Conservation (phyloP, 148 eudicot genomes). For the Heliamphora exappendiculata region DNA sequence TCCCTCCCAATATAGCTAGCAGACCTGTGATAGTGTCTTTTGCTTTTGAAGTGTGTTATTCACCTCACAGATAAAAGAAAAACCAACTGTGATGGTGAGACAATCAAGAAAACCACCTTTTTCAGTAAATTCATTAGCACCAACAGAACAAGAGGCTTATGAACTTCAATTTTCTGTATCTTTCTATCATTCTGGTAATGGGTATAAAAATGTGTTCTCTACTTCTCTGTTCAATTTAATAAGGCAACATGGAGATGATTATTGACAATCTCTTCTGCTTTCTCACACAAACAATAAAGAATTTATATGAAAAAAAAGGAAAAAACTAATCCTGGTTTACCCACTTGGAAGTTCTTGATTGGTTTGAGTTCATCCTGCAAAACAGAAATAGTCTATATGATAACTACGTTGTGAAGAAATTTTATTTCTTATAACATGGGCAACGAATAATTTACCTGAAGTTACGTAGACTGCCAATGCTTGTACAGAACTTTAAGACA, state of each 20-base stretch:
- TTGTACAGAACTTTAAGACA: neutral
- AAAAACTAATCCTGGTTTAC: constrained; percentile 14
- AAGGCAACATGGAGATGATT: constrained; percentile 22
- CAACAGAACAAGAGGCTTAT: constrained; percentile 14
- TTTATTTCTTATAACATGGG: neutral
- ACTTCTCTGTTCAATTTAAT: constrained; percentile 19
- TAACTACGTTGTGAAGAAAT: neutral
- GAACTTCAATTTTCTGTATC: constrained; percentile 2
- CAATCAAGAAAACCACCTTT: constrained; percentile 37
- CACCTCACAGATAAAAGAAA: constrained; percentile 23
- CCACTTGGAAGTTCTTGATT: constrained; percentile 12
- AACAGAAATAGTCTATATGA: neutral
- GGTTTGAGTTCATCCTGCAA: constrained; percentile 22
- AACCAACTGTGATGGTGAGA: constrained; percentile 31
- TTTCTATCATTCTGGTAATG: constrained; percentile 31
- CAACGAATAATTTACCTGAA: neutral
- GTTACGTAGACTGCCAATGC: neutral
- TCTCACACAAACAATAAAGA: constrained; percentile 24
- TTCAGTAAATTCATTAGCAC: constrained; percentile 35
- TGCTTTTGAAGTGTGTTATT: constrained; percentile 30
- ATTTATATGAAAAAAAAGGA: constrained; percentile 14
- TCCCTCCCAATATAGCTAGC: constrained; percentile 22
- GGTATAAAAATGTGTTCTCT: constrained; percentile 33
- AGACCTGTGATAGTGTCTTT: constrained; percentile 25
- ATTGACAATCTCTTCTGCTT: constrained; percentile 20